Evolutionary conservation across 306 rosid genomes (phyloP).

Genomic region (Medicago ruthenica): DNA sequence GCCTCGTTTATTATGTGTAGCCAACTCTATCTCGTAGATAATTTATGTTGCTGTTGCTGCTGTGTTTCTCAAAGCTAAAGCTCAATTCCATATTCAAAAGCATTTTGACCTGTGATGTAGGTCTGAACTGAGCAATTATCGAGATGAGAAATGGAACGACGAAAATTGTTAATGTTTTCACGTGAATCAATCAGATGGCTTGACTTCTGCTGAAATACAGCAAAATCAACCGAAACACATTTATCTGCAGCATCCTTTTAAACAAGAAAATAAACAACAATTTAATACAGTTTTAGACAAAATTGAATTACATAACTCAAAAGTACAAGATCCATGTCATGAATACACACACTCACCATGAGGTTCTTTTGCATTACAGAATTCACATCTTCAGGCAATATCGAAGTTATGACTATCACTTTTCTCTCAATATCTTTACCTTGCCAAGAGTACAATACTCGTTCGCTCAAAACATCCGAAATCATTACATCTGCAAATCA

Average conservation of each 20-base stretch:
- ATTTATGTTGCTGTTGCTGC: background rate
- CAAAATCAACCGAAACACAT: constrained; percentile 77
- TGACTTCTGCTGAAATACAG: constrained; percentile 68
- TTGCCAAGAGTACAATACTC: constrained; percentile 75
- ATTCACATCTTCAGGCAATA: constrained; percentile 62
- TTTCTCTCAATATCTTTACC: constrained; percentile 73
- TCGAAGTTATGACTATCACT: constrained; percentile 65
- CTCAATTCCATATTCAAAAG: constrained; percentile 35
- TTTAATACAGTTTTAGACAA: constrained; percentile 7
- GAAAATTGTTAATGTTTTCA: constrained; percentile 57
- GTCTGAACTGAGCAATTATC: constrained; percentile 75
- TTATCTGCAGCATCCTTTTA: constrained; percentile 69
- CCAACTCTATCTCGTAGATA: background rate
- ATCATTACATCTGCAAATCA: constrained; percentile 62
- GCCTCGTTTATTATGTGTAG: background rate
- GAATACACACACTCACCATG: constrained; percentile 51
- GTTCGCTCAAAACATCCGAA: constrained; percentile 65
- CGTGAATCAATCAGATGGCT: constrained; percentile 59
- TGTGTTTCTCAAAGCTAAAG: constrained; percentile 13
- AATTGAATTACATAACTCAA: constrained; percentile 16
- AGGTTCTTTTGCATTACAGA: constrained; percentile 59
- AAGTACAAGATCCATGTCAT: constrained; percentile 1
- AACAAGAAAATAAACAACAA: constrained; percentile 1
- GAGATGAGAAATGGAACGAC: constrained; percentile 61
- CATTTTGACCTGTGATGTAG: constrained; percentile 60